Evolutionary conservation across 371 early-diverging fungal genomes (phyloP).

Genomic region (Mortierella sp.): DNA sequence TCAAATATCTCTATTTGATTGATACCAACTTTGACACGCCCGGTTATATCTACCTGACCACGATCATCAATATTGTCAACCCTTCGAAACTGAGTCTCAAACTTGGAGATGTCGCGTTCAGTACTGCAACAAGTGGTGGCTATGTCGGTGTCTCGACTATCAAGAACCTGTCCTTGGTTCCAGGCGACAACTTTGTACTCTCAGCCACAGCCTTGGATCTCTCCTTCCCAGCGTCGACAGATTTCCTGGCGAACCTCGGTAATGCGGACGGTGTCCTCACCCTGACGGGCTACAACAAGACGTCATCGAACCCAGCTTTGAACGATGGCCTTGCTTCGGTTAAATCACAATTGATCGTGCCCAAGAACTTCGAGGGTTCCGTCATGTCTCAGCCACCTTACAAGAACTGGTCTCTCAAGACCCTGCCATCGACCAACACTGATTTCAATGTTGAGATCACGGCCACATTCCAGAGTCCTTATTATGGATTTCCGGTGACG

Average conservation of each 20-base stretch:
- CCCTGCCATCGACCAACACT: conserved; percentile 12
- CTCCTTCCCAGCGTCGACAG: conserved; percentile 1
- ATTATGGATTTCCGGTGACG: conserved; percentile 38
- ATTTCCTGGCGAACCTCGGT: conserved; percentile 9
- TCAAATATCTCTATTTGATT: conserved; percentile 23
- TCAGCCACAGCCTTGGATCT: conserved; percentile 26
- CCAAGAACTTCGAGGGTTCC: conserved; percentile 14
- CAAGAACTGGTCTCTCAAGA: conserved; percentile 44
- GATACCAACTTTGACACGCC: conserved; percentile 11
- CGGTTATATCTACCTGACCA: conserved; percentile 12
- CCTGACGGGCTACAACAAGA: conserved; percentile 20
- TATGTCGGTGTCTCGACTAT: conserved; percentile 34
- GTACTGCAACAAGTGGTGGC: conserved; percentile 14
- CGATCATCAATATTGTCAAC: conserved; percentile 46
- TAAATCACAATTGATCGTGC: conserved; percentile 18
- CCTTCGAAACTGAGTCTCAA: conserved; percentile 29
- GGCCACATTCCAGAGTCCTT: conserved; percentile 44
- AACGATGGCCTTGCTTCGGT: conserved; percentile 31
- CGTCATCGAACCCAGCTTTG: conserved; percentile 26
- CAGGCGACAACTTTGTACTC: conserved; percentile 37
- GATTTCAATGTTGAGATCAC: conserved; percentile 22
- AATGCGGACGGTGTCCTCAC: conserved; percentile 9
- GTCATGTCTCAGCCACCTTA: conserved; percentile 41
- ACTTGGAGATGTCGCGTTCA: conserved; percentile 36
- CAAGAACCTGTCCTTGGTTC: conserved; percentile 25